Conservation (phyloP, 2,329 filamentous ascomycete genomes). For the Trichoderma sp. region DNA sequence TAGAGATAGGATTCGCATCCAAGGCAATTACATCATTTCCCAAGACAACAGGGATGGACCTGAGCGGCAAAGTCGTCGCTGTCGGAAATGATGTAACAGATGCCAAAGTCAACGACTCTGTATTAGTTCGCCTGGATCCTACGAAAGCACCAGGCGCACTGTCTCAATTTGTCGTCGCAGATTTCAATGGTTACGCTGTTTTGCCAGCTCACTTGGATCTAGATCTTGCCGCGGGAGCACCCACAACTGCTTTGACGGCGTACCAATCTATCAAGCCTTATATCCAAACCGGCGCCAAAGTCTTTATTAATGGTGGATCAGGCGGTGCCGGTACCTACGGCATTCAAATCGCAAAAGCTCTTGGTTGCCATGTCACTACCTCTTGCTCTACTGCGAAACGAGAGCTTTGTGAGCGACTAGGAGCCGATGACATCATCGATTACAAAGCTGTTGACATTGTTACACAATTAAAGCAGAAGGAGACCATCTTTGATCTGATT, state of each 20-base stretch:
- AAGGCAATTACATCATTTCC: conserved; percentile 40
- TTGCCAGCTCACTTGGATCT: conserved; percentile 44
- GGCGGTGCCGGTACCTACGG: conserved; percentile 63
- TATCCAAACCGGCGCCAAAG: conserved; percentile 53
- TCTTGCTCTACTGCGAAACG: conserved; percentile 63
- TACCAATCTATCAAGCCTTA: conserved; percentile 51
- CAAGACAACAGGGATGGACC: conserved; percentile 52
- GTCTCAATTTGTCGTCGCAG: conserved; percentile 45
- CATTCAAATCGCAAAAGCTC: conserved; percentile 64
- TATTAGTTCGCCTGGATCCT: conserved; percentile 44
- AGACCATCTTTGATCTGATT: conserved; percentile 51
- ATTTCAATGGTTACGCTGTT: conserved; percentile 38
- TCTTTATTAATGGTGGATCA: conserved; percentile 67
- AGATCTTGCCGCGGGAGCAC: conserved; percentile 47
- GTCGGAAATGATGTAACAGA: conserved; percentile 34
- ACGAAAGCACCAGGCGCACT: conserved; percentile 43
- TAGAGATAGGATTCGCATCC: conserved; percentile 44
- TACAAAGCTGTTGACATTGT: conserved; percentile 57
- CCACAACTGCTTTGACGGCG: conserved; percentile 51
- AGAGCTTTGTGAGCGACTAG: conserved; percentile 57
- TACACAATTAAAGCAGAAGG: conserved; percentile 47
- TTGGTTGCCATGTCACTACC: conserved; percentile 62
- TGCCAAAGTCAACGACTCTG: conserved; percentile 44
- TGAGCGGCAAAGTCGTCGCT: conserved; percentile 50
- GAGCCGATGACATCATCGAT: conserved; percentile 66